Evolutionary conservation across 2,329 filamentous ascomycete species (phyloP).

Genomic region (Colletotrichum endophyticum): DNA sequence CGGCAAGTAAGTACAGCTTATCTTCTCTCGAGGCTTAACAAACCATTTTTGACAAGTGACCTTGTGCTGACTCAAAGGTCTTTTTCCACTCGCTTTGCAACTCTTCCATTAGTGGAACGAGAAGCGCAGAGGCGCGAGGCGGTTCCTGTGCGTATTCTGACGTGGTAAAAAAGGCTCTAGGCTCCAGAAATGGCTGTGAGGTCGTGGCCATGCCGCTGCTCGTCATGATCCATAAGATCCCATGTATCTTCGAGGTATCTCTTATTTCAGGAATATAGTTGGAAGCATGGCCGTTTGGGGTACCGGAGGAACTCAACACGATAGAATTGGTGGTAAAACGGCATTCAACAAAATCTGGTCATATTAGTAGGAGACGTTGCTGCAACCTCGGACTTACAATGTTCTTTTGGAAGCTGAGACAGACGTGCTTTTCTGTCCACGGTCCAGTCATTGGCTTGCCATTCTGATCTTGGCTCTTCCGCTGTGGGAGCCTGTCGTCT

Average conservation of each 20-base stretch:
- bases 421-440: neutral
- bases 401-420: fast-evolving
- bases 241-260: fast-evolving
- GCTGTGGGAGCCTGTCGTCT: neutral
- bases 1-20: neutral
- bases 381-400: neutral
- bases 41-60: neutral
- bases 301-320: fast-evolving
- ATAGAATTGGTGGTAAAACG: neutral
- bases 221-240: neutral
- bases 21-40: neutral
- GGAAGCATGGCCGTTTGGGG: fast-evolving
- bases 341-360: neutral
- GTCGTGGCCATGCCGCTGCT: neutral
- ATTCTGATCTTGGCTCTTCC: neutral
- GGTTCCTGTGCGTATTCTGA: neutral
- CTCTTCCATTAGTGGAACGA: neutral
- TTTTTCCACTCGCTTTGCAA: neutral
- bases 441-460: neutral
- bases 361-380: neutral
- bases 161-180: neutral
- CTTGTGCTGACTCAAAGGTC: neutral
- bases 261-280: fast-evolving
- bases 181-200: neutral
- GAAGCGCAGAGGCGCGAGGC: neutral